Evolutionary conservation across 1,284 basidiomycete species (phyloP).

Genomic region (Boletus mariae): DNA sequence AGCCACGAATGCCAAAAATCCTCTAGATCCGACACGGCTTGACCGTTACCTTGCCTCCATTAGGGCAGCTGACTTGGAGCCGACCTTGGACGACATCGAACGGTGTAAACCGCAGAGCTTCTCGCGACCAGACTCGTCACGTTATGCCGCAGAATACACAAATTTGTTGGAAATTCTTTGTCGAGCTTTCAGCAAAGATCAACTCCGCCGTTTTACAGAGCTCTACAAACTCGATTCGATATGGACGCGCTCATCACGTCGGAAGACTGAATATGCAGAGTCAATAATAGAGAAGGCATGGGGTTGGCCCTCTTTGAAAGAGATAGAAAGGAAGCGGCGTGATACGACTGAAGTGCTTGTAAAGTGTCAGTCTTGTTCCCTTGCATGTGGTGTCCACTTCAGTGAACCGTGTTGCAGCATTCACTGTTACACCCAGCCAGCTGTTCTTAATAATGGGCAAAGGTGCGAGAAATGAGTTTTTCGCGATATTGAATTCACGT

Average conservation of each 20-base stretch:
- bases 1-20: conserved; percentile 15
- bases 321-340: conserved; percentile 46
- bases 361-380: conserved; percentile 41
- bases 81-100: conserved; percentile 56
- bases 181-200: conserved; percentile 60
- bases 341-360: conserved; percentile 52
- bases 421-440: conserved; percentile 53
- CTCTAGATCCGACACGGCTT: conserved; percentile 43
- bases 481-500: conserved; percentile 3
- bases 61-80: conserved; percentile 39
- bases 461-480: conserved; percentile 40
- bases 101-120: conserved; percentile 42
- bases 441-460: conserved; percentile 70
- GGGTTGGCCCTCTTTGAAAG: conserved; percentile 61
- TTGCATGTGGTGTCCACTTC: conserved; percentile 3
- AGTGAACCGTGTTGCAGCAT: conserved; percentile 38
- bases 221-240: conserved; percentile 42
- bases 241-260: conserved; percentile 30
- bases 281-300: conserved; percentile 62
- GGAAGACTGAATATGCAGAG: conserved; percentile 49
- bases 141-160: conserved; percentile 54
- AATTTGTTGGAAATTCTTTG: conserved; percentile 47
- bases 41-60: conserved; percentile 55
- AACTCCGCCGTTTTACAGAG: conserved; percentile 53
- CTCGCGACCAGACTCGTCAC: conserved; percentile 36